Conservation (phyloP, 208 protist genomes). For the Angomonas ambiguus region DNA sequence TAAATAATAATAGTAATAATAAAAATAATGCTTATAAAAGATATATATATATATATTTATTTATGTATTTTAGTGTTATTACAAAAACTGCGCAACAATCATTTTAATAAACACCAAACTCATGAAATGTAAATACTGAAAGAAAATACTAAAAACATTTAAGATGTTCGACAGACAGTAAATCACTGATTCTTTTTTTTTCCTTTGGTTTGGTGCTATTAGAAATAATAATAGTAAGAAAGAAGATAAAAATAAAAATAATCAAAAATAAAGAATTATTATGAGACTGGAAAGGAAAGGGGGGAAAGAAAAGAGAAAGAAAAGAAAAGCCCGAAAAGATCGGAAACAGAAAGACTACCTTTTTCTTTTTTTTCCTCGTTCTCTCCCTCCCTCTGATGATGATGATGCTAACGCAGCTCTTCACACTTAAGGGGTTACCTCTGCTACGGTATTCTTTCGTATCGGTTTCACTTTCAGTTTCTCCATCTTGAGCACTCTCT, state of each 20-base stretch:
- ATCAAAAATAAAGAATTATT: neutral
- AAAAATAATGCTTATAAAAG: neutral
- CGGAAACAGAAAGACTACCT: neutral
- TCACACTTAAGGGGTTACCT: conserved; percentile 1
- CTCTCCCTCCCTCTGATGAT: neutral
- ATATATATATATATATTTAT: conserved; percentile 9
- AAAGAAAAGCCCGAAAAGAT: neutral
- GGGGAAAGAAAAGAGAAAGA: neutral
- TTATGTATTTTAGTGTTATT: neutral
- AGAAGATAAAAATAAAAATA: neutral
- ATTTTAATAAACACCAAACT: neutral
- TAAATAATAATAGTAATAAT: conserved; percentile 1
- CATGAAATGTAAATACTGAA: neutral
- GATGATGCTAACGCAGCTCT: neutral
- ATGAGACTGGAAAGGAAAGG: conserved; percentile 1
- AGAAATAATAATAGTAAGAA: neutral
- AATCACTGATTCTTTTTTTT: neutral
- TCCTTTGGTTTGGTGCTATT: neutral
- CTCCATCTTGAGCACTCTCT: conserved; percentile 56
- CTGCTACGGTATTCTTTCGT: conserved; percentile 10
- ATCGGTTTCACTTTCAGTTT: conserved; percentile 30
- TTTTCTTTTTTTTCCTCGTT: neutral
- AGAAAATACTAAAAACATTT: conserved; percentile 7
- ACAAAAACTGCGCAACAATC: neutral
- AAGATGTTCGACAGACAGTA: neutral